Base-by-base conservation (phyloP, 495 filamentous ascomycete genomes). In the Hyphodiscus hymeniophilus region DNA sequence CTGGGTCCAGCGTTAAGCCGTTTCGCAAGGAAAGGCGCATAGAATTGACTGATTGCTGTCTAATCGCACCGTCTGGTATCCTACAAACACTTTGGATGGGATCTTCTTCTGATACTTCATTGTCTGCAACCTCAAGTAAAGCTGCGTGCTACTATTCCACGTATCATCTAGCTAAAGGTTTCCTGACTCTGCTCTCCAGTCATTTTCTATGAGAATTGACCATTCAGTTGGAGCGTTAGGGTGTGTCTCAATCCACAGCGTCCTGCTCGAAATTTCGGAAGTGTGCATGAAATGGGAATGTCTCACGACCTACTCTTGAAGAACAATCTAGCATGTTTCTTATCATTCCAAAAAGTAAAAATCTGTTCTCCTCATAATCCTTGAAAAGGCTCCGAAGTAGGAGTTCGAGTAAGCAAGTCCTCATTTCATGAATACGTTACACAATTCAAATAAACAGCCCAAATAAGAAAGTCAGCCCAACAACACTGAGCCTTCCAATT, bases 1-100 rank as follows among this genome's bases (percentile, higher is more conserved):
- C 62, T 87, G 40, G 85, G 85, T 12, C 83, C 85, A 50, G 85
- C 84, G 32, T 58, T 90, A 58, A 78, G 69, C 33, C 70, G 85
- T 42, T 90, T 90, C 65, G 80, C 72, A 31, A 64, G 66, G 41
- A 84, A 79, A 32, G 39, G 51, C 22, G 45, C 46, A 23, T 48
- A 35, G 41, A n/a, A 7, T 3, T 3, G 18, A 38, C 6, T 40
- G 38, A 40, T 40, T n/a, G 7, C 30, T 8, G n/a, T n/a, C n/a
- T 7, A 33, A 33, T n/a, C n/a, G 30, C n/a, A 33, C 8, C 30
- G 7, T 33, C 8, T 8, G 8, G 7, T 33, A 7, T 33, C 8
- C n/a, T n/a, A 7, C 30, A 33, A 8, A 8, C 8, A 8, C 30
- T 33, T 33, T 7, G 7, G 30, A 33, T 33, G 30, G 30, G 30